Evolutionary conservation across 2,329 filamentous ascomycete genomes (phyloP), one percentile per base, ranked within the genome.

Genomic region (Ilyonectria robusta): DNA sequence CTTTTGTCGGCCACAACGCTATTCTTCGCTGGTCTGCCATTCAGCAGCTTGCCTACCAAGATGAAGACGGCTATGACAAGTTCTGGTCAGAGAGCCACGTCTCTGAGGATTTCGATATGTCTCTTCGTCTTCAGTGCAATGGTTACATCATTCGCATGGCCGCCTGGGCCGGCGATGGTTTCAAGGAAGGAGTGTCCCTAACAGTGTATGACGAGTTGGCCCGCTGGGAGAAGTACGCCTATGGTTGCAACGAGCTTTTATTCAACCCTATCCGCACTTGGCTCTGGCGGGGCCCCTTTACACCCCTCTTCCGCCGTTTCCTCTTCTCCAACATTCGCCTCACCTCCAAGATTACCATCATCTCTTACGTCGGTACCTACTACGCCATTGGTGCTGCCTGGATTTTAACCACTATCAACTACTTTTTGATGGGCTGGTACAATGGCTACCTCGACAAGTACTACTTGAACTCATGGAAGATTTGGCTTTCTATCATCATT

Each of bases 201-300:
- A 95, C 93, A 0, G 92, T 95, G 10, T 94, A 95, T 77, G 93
- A 95, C 80, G 93, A 95, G 80, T 85, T 95, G 66, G 91, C 92
- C 2, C 91, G 93, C 64, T 95, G 93, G 93, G 93, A 95, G 77
- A 95, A 95, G 81, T 94, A 94, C 78, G 93, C 93, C 3, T 95
- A 94, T 75, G 93, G 93, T 42, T 95, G 93, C 81, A 93, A 93
- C 78, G 93, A 95, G 82, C 85, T 95, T 64, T 85, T 95, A 64
- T 95, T 96, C 84, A 88, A 95, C 77, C 93, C 93, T 3, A 84
- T 95, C 67, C 87, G 88, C 67, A 90, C 89, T 72, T 95, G 93
- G 93, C 79, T 89, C 50, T 90, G 86, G 77, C 88, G 86, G 17
- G 93, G 93, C 0, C 93, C 93, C 31, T 93, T 95, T 78, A 95